Conservation (phyloP, 768 basidiomycete species). For the Asterophora lycoperdoides region DNA sequence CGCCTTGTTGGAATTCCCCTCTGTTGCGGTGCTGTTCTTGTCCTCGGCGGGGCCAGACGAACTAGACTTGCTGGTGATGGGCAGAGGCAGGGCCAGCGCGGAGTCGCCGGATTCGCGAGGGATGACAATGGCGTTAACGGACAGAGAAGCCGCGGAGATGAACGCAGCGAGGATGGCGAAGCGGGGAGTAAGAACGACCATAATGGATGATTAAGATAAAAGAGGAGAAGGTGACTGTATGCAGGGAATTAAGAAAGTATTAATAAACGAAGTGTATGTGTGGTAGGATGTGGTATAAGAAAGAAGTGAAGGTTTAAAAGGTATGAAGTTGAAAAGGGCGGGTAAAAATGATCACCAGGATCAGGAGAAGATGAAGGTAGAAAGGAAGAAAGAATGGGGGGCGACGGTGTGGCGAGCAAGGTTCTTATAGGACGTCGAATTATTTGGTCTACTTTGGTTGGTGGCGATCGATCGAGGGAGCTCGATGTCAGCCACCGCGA, state of each 20-base stretch:
- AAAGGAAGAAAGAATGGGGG: conserved; percentile 29
- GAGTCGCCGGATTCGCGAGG: background rate
- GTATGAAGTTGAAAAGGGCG: conserved; percentile 15
- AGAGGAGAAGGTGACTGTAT: conserved; percentile 11
- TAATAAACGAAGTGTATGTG: conserved; percentile 23
- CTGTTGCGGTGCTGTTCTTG: background rate
- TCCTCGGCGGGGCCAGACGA: background rate
- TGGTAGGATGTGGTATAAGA: conserved; percentile 18
- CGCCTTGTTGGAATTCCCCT: conserved; percentile 5
- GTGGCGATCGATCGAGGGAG: conserved; percentile 15
- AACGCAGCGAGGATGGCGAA: conserved; percentile 45
- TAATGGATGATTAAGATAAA: conserved; percentile 23
- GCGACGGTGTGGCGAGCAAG: conserved; percentile 1
- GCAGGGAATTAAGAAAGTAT: conserved; percentile 18
- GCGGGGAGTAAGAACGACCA: conserved; percentile 47
- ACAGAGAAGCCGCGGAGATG: conserved; percentile 36
- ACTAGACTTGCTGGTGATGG: background rate
- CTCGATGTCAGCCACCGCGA: conserved; percentile 11
- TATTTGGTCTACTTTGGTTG: conserved; percentile 22
- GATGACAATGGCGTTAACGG: conserved; percentile 39
- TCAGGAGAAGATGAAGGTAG: conserved; percentile 35
- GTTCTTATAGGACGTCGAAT: conserved; percentile 24
- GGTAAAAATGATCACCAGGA: conserved; percentile 50
- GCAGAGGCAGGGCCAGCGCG: background rate
- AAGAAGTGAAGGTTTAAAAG: conserved; percentile 10